phyloP scores from a whole-genome alignment of 2,329 filamentous ascomycete species.

The Neofusicoccum kwambonambiense region DNA sequence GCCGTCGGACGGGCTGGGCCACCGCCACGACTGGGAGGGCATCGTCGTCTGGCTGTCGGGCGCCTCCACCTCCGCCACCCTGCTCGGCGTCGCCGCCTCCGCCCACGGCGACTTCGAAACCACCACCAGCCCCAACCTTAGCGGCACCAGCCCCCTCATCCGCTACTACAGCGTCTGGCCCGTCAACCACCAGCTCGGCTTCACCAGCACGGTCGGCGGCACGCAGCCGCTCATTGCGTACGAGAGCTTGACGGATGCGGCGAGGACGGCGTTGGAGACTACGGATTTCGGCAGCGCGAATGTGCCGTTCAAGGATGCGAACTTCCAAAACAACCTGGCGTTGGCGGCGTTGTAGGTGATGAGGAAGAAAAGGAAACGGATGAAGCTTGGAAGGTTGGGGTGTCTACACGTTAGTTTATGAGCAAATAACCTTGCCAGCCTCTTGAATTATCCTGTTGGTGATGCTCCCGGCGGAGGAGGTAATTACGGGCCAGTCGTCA shows the following conservation, averaged over 20 bases:
- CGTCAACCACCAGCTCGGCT: conserved; percentile 47
- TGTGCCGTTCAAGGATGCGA: conserved; percentile 49
- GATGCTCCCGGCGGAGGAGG: too few species aligned
- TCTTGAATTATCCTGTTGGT: too few species aligned
- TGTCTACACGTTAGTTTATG: too few species aligned
- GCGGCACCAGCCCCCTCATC: conserved; percentile 47
- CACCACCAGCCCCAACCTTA: conserved; percentile 41
- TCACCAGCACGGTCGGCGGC: conserved; percentile 42
- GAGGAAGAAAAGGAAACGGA: too few species aligned
- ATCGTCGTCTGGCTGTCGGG: conserved; percentile 52
- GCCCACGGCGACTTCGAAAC: conserved; percentile 53
- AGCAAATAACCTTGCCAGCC: too few species aligned
- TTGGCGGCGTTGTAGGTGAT: conserved; percentile 25
- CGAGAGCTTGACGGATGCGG: conserved; percentile 48
- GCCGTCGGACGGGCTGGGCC: conserved; percentile 46
- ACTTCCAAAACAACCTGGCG: conserved; percentile 48
- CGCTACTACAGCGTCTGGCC: conserved; percentile 51
- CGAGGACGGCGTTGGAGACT: conserved; percentile 43
- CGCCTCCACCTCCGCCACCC: conserved; percentile 38
- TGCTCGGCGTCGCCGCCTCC: conserved; percentile 53
- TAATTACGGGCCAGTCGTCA: too few species aligned
- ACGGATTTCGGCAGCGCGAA: conserved; percentile 49
- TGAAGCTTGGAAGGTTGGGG: too few species aligned
- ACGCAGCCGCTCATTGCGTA: conserved; percentile 50
- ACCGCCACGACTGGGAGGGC: conserved; percentile 59